Conservation (phyloP, 164 flowering plant genomes). For the Santalum album region DNA sequence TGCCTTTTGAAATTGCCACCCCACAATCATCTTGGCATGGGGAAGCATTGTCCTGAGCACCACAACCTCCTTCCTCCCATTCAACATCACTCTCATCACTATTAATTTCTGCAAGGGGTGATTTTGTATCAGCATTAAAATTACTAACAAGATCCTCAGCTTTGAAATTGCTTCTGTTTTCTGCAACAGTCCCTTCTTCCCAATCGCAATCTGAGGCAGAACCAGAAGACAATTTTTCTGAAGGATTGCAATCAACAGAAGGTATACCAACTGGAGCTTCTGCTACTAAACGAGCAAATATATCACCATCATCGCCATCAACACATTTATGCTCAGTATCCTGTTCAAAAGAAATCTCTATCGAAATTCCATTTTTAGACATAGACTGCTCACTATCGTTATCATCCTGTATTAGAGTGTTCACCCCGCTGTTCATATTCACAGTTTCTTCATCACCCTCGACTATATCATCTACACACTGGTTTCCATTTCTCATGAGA, state of each 20-base stretch:
- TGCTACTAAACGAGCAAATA: slow-evolving; percentile 61
- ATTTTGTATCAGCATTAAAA: slow-evolving; percentile 11
- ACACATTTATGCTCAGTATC: slow-evolving; percentile 16
- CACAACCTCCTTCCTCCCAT: slow-evolving; percentile 67
- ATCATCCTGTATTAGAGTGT: neutral
- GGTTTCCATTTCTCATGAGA: slow-evolving; percentile 13
- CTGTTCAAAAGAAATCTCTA: slow-evolving; percentile 58
- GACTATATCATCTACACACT: slow-evolving; percentile 14
- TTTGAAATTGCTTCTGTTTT: too few relatives aligned
- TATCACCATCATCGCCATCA: slow-evolving; percentile 54
- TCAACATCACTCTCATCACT: slow-evolving; percentile 56
- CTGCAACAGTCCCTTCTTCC: slow-evolving; percentile 44
- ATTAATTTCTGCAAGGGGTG: slow-evolving; percentile 13
- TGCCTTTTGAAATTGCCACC: slow-evolving; percentile 34
- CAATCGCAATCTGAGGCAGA: slow-evolving; percentile 41
- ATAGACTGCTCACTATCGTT: slow-evolving; percentile 13
- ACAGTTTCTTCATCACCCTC: slow-evolving; percentile 13
- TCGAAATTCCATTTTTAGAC: slow-evolving; percentile 17
- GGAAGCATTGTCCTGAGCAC: slow-evolving; percentile 15
- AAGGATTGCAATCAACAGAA: slow-evolving; percentile 19
- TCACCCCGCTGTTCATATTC: slow-evolving; percentile 6
- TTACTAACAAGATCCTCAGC: slow-evolving; percentile 10
- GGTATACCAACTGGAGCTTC: slow-evolving; percentile 29
- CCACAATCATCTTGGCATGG: slow-evolving; percentile 13
- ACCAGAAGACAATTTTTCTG: slow-evolving; percentile 15